These are phyloP conservation scores for Pelargonium myrrhifolium DNA, from an alignment of 441 rosid genomes.

Conservation along the genomic window DNA sequence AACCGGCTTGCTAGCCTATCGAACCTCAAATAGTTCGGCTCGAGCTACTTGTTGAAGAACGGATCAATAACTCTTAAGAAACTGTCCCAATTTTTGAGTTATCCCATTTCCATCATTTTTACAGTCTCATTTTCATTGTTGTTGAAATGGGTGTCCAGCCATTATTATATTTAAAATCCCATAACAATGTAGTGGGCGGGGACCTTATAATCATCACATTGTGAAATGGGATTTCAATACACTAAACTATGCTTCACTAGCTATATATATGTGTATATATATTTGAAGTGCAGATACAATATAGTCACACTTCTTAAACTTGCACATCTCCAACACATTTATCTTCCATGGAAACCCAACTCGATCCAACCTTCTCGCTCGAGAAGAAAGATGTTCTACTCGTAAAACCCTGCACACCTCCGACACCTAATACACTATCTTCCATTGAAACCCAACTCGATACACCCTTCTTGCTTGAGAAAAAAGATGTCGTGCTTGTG, in stretches of 20 bases:
- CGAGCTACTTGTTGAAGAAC: too few species aligned
- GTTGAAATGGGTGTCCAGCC: background rate
- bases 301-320: background rate
- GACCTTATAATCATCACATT: background rate
- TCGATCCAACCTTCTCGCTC: conserved; percentile 21
- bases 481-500: conserved; percentile 26
- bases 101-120: too few species aligned
- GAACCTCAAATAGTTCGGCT: too few species aligned
- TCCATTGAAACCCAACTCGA: conserved; percentile 12
- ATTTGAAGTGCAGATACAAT: background rate
- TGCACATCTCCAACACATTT: background rate
- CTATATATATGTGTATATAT: background rate
- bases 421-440: background rate
- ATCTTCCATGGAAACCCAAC: conserved; percentile 17
- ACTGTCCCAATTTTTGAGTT: too few species aligned
- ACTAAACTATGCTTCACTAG: too few species aligned
- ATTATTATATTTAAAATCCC: background rate
- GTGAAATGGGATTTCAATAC: background rate
- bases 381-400: conserved; percentile 30
- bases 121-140: background rate
- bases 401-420: conserved; percentile 28
- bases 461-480: conserved; percentile 28
- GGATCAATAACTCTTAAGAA: too few species aligned
- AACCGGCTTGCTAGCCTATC: too few species aligned
- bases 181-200: background rate